Evolutionary conservation across 192 early-diverging fungal species (phyloP).

Genomic region (Podila epicladia): DNA sequence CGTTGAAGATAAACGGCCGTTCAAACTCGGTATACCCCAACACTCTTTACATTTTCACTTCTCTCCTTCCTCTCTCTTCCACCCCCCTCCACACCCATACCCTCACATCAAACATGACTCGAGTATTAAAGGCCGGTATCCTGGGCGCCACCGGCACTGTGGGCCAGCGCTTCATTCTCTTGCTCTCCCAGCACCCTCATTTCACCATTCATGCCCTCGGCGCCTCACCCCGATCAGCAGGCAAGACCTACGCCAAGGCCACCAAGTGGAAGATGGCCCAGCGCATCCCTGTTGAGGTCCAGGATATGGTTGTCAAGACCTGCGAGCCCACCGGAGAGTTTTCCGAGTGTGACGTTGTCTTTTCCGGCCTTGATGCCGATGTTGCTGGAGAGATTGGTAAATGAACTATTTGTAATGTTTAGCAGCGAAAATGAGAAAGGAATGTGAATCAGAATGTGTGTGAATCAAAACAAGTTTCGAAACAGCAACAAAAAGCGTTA

Average conservation of each 20-base stretch:
- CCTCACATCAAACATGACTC: conserved; percentile 17
- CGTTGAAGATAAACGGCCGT: too few species aligned
- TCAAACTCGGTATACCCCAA: too few species aligned
- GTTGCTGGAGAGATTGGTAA: conserved; percentile 92
- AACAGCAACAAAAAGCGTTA: neutral
- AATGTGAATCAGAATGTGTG: neutral
- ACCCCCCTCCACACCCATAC: neutral
- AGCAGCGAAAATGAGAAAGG: neutral
- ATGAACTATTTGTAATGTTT: neutral
- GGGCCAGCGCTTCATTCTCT: conserved; percentile 95
- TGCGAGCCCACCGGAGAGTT: conserved; percentile 82
- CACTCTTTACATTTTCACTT: neutral
- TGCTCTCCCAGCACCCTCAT: conserved; percentile 86
- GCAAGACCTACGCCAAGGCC: conserved; percentile 83
- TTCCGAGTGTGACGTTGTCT: conserved; percentile 86
- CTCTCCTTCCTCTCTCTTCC: neutral
- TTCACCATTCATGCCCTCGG: conserved; percentile 91
- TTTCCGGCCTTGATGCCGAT: conserved; percentile 94
- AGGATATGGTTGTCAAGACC: conserved; percentile 64
- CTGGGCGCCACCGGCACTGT: conserved; percentile 98
- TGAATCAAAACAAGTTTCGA: neutral
- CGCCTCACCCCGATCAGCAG: conserved; percentile 90
- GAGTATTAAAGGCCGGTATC: conserved; percentile 79
- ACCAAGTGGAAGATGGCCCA: conserved; percentile 90
- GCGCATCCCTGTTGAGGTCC: conserved; percentile 73